Evolutionary conservation across 352 stramenopile species (phyloP), one percentile per base, ranked within the genome.

Genomic region (Pythium aphanidermatum): DNA sequence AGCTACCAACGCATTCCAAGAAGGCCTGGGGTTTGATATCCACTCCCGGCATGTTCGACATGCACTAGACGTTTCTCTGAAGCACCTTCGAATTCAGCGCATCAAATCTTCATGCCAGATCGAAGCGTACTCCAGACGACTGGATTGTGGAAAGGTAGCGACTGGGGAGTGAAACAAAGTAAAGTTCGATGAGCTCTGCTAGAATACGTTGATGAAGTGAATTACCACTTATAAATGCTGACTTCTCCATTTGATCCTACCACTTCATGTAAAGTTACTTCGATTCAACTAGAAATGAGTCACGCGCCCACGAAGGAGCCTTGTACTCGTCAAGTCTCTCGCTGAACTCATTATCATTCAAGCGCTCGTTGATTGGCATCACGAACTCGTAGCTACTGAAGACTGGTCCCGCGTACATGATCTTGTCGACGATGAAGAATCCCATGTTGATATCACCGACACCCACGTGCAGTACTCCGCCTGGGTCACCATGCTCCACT

Each of bases 1-100:
- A 8, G 77, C 74, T 17, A 83, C 61, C 17, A 63, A 50, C 17
- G 62, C 68, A 1, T 86, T 89, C 37, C 77, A 85, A 36, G 63
- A 75, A 49, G 77, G 74, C 12, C 66, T 89, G 5, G 74, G 68
- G 5, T 70, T 72, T 35, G 77, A 89, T 47, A 61, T 78, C 9
- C 67, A 74, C 48, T 82, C 67, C 25, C 57, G 58, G n/a, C 70
- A 80, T 34, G 51, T 89, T 3, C 68, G 66, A 4, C 64, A 83
- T 48, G 74, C 71, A 20, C 66, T 89, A 2, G 44, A 89, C 24
- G 28, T 72, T 9, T 56, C 70, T 27, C 55, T 89, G 7, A 34
- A 16, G 0, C 39, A 44, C n/a, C 16, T 64, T 4, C 48, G 55
- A 9, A 48, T 56, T 14, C 17, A 46, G 8, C 16, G 20, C 36